Conservation (phyloP, 805 yeast genomes). For the Cephaloascus fragrans region DNA sequence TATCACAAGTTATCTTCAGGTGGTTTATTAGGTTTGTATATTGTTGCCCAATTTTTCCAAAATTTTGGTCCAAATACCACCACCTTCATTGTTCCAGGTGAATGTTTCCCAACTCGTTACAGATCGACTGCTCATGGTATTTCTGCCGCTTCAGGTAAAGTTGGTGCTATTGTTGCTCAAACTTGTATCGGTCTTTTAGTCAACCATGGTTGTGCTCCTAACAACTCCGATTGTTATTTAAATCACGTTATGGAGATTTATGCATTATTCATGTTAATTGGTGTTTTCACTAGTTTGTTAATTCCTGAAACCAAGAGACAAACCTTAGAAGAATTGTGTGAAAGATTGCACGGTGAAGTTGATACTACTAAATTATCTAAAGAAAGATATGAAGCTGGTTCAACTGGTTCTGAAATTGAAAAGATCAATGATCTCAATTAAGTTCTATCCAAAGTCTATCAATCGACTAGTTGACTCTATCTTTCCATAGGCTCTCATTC, state of each 20-base stretch:
- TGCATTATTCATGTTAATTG: conserved; percentile 84
- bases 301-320: conserved; percentile 89
- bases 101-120: conserved; percentile 87
- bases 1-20: conserved; percentile 58
- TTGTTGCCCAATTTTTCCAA: conserved; percentile 77
- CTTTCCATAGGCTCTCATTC: too few species aligned
- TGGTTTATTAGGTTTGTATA: conserved; percentile 69
- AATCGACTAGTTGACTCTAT: too few species aligned
- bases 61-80: conserved; percentile 93
- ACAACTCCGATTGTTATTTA: conserved; percentile 62
- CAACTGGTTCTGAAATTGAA: background rate
- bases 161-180: conserved; percentile 91
- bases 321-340: conserved; percentile 79
- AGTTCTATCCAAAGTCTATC: too few species aligned
- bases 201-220: conserved; percentile 64
- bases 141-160: conserved; percentile 86
- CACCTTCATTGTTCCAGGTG: conserved; percentile 87
- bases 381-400: conserved; percentile 22
- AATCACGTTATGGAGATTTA: conserved; percentile 92
- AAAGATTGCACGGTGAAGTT: conserved; percentile 75
- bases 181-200: conserved; percentile 78
- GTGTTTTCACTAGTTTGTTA: conserved; percentile 54
- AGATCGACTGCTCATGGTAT: conserved; percentile 94
- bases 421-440: background rate
- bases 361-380: conserved; percentile 29